Percentiles rank a stretch among this genome's conserved stretches.
Conservation (phyloP, 108 stramenopile species). For the Craspedostauros australis region DNA sequence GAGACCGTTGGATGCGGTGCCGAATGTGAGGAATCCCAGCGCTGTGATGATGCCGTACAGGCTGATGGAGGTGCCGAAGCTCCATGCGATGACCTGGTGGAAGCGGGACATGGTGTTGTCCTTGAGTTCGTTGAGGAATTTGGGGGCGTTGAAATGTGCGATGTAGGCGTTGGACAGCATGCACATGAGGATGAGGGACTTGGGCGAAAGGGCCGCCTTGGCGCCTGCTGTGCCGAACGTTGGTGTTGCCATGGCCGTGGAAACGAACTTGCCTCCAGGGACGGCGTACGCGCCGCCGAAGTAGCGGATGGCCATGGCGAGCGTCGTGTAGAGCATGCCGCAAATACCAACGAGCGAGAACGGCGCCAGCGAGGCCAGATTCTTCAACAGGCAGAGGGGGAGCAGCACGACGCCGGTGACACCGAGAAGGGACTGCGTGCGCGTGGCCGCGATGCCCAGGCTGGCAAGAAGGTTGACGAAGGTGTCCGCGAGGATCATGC, state of each 20-base stretch:
- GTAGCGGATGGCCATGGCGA: conserved; percentile 79
- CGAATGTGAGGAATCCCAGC: conserved; percentile 90
- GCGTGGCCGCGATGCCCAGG: conserved; percentile 54
- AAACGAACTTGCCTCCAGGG: conserved; percentile 63
- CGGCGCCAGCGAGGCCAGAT: conserved; percentile 73
- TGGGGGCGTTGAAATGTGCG: conserved; percentile 77
- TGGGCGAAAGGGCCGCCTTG: conserved; percentile 60
- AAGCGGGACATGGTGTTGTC: conserved; percentile 83
- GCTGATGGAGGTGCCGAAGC: conserved; percentile 71
- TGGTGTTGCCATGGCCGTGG: conserved; percentile 35
- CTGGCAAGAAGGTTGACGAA: conserved; percentile 55
- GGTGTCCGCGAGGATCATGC: conserved; percentile 94
- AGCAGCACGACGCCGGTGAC: conserved; percentile 76
- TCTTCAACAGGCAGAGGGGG: conserved; percentile 91
- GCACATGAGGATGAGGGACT: conserved; percentile 80
- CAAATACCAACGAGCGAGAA: conserved; percentile 76
- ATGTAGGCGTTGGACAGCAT: conserved; percentile 96
- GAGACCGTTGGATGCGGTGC: conserved; percentile 77
- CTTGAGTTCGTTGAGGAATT: conserved; percentile 91
- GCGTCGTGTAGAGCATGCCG: conserved; percentile 83
- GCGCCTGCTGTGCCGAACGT: conserved; percentile 66
- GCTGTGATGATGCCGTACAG: conserved; percentile 72
- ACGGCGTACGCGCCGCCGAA: conserved; percentile 71
- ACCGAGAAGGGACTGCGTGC: conserved; percentile 49
- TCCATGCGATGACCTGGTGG: conserved; percentile 68